Evolutionary conservation across 441 rosid species (phyloP).

Genomic region (Arabidopsis lyrata): DNA sequence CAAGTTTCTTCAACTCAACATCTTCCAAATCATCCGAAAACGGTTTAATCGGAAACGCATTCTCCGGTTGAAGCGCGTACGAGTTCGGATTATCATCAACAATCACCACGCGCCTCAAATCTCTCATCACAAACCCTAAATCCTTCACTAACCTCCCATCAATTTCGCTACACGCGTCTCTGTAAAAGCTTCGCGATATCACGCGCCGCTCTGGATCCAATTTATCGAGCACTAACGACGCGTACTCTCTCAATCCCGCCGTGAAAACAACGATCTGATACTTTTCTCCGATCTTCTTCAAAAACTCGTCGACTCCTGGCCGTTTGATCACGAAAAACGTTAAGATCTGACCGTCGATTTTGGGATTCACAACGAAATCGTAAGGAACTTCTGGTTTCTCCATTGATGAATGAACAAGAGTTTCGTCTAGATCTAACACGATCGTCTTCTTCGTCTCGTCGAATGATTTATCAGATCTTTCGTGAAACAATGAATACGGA

Average conservation of each 20-base stretch:
- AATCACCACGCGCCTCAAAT: constrained; percentile 66
- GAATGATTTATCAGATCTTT: constrained; percentile 17
- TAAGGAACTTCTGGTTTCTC: constrained; percentile 65
- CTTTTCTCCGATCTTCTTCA: constrained; percentile 56
- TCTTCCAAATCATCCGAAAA: constrained; percentile 65
- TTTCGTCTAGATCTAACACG: constrained; percentile 91
- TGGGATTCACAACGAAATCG: constrained; percentile 70
- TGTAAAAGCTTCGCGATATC: constrained; percentile 63
- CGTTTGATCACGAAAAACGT: constrained; percentile 82
- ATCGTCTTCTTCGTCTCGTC: constrained; percentile 60
- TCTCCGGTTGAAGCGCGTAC: constrained; percentile 76
- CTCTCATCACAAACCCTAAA: constrained; percentile 67
- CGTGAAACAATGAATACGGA: constrained; percentile 20
- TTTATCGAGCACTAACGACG: constrained; percentile 70
- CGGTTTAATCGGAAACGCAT: constrained; percentile 74
- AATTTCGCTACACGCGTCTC: constrained; percentile 68
- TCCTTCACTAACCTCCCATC: constrained; percentile 79
- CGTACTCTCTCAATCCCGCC: constrained; percentile 80
- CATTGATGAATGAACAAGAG: constrained; percentile 72
- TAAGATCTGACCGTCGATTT: constrained; percentile 64
- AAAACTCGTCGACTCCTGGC: constrained; percentile 78
- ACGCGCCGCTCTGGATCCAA: constrained; percentile 56
- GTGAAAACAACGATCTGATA: constrained; percentile 87
- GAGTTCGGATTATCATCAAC: constrained; percentile 86
- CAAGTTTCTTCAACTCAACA: constrained; percentile 60